A percentile compares a stretch with the other conserved stretches of the same genome.
These are phyloP conservation scores for Aethionema arabicum DNA, from an alignment of 345 rosid genomes.

Conservation along the genomic window DNA sequence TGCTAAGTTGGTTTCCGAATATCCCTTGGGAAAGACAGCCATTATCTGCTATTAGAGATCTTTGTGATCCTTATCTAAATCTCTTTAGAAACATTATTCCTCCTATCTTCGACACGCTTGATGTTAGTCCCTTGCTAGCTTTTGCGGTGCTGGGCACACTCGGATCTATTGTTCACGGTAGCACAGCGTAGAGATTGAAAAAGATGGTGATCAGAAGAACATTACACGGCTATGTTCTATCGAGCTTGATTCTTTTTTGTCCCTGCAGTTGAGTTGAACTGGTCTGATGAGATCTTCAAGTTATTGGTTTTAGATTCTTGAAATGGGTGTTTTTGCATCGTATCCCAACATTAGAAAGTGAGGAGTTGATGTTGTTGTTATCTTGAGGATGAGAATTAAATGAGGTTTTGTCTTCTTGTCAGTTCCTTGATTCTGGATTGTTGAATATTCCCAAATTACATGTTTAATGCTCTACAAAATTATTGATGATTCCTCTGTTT, in stretches of 20 bases:
- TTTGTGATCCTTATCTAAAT: slow-evolving; percentile 85
- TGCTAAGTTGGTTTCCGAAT: slow-evolving; percentile 94
- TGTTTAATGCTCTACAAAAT: background rate
- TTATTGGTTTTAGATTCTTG: no score
- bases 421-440: background rate
- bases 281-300: no score
- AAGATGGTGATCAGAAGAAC: no score
- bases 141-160: slow-evolving; percentile 71
- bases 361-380: background rate
- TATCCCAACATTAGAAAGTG: background rate
- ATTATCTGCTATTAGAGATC: slow-evolving; percentile 71
- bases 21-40: slow-evolving; percentile 94
- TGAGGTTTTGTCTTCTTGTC: background rate
- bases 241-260: no score
- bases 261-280: no score
- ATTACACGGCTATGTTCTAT: no score
- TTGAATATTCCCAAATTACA: slow-evolving; percentile 1
- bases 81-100: slow-evolving; percentile 86
- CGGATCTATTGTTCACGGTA: slow-evolving; percentile 56
- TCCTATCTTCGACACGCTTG: slow-evolving; percentile 72
- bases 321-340: no score
- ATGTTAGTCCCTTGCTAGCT: slow-evolving; percentile 80
- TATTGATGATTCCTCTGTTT: slow-evolving; percentile 3
- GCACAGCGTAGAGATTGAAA: slow-evolving; percentile 37
- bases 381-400: slow-evolving; percentile 4